Conservation (phyloP, 176 grass and related monocot genomes). For the Aegilops longissima region DNA sequence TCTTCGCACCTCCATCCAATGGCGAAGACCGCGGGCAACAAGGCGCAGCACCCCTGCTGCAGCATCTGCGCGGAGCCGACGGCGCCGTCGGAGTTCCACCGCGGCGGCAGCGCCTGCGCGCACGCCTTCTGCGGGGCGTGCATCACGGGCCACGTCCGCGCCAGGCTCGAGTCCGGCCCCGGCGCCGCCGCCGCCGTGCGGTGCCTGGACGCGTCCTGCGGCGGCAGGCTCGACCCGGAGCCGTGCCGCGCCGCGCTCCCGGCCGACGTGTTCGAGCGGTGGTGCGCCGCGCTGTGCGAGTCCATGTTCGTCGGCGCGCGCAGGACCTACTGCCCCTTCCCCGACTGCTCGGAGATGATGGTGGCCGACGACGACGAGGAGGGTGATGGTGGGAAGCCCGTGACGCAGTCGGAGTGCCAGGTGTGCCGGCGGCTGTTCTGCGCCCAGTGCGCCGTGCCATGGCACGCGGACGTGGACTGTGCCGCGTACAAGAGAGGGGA, state of each 20-base stretch:
- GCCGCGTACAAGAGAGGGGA: constrained; percentile 36
- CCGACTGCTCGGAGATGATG: constrained; percentile 68
- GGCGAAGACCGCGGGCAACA: not conserved
- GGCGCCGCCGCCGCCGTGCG: constrained; percentile 19
- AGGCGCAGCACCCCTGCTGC: constrained; percentile 17
- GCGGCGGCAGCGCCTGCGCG: constrained; percentile 26
- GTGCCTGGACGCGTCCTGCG: constrained; percentile 52
- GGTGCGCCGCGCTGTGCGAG: constrained; percentile 53
- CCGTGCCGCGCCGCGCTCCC: constrained; percentile 26
- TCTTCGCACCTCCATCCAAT: not conserved
- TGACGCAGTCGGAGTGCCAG: constrained; percentile 65
- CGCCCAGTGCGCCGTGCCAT: constrained; percentile 47
- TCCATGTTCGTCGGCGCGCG: constrained; percentile 34
- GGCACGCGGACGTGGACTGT: constrained; percentile 57
- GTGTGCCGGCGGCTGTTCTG: constrained; percentile 61
- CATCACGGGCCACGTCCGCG: constrained; percentile 48
- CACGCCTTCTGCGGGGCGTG: constrained; percentile 64
- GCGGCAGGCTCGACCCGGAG: constrained; percentile 30
- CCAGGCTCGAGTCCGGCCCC: constrained; percentile 44
- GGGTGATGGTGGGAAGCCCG: not conserved
- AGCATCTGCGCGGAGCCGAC: constrained; percentile 63
- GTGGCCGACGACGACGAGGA: constrained; percentile 29
- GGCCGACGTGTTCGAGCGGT: constrained; percentile 43
- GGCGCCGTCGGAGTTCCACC: constrained; percentile 16
- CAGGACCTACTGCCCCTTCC: constrained; percentile 61